These are phyloP conservation scores for Coleophoma eucalyptorum DNA, from an alignment of 2,329 filamentous ascomycete species.

Conservation along the genomic window DNA sequence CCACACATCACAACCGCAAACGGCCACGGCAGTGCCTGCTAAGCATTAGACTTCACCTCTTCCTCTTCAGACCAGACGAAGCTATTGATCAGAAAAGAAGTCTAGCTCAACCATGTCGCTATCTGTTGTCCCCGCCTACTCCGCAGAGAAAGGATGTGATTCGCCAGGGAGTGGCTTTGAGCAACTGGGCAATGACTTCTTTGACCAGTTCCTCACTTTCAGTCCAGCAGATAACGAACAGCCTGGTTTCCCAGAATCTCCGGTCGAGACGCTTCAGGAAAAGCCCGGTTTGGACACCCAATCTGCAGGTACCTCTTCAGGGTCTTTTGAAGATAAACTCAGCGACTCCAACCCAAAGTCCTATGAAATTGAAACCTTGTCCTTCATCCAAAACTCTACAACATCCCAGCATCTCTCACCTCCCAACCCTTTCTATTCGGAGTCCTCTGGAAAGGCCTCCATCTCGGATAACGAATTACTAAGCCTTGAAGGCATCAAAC, in stretches of 20 bases:
- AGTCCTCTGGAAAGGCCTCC: slow-evolving; percentile 22
- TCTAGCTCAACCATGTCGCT: slow-evolving; percentile 20
- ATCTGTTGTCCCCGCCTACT: slow-evolving; percentile 12
- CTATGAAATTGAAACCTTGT: slow-evolving; percentile 13
- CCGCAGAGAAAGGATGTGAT: slow-evolving; percentile 46
- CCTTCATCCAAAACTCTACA: slow-evolving; percentile 11
- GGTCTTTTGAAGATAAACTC: slow-evolving; percentile 13
- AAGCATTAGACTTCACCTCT: slow-evolving; percentile 11
- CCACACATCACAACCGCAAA: background rate
- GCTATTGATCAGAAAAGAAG: background rate
- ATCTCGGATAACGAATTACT: slow-evolving; percentile 27
- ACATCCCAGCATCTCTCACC: slow-evolving; percentile 5
- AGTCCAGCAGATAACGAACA: slow-evolving; percentile 41
- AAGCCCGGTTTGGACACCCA: slow-evolving; percentile 37
- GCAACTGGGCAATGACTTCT: slow-evolving; percentile 56
- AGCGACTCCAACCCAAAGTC: slow-evolving; percentile 5
- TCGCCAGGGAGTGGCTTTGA: slow-evolving; percentile 42
- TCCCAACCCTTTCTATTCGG: slow-evolving; percentile 19
- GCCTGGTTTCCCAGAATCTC: slow-evolving; percentile 34
- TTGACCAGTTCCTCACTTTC: slow-evolving; percentile 59
- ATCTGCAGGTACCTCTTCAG: slow-evolving; percentile 11
- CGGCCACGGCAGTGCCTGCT: slow-evolving; percentile 2
- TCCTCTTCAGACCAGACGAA: slow-evolving; percentile 3
- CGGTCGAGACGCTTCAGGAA: slow-evolving; percentile 43
- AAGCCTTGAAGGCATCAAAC: slow-evolving; percentile 23